Conservation (phyloP, 305 asterid genomes). For the Fraxinus sp. region DNA sequence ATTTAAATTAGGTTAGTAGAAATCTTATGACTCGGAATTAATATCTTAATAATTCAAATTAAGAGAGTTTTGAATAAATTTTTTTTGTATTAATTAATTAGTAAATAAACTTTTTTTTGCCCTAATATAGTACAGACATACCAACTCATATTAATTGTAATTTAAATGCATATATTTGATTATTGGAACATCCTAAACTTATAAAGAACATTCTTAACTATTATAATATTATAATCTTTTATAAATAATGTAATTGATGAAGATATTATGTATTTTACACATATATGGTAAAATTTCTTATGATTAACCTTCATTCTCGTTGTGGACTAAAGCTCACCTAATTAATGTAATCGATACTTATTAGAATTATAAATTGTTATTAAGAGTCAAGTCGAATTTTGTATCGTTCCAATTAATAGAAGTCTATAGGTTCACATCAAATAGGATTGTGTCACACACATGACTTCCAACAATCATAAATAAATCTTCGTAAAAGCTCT, state of each 20-base stretch:
- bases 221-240: too few species aligned
- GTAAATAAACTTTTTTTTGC: not conserved
- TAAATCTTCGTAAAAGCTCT: too few species aligned
- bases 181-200: not conserved
- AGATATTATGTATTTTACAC: not conserved
- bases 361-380: too few species aligned
- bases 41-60: not conserved
- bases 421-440: too few species aligned
- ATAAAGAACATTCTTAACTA: too few species aligned
- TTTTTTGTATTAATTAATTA: not conserved
- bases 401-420: too few species aligned
- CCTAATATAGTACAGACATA: not conserved
- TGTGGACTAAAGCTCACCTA: too few species aligned
- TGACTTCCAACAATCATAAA: too few species aligned
- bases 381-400: too few species aligned
- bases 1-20: not conserved
- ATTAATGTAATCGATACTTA: too few species aligned
- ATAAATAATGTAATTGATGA: too few species aligned
- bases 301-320: not conserved
- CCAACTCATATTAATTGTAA: not conserved
- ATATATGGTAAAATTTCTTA: not conserved
- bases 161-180: not conserved
- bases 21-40: not conserved
- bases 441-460: too few species aligned
- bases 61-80: not conserved